Percentiles rank a stretch among this genome's conserved stretches.
phyloP scores from a whole-genome alignment of 345 rosid genomes.

The Eucalyptus decipiens region DNA sequence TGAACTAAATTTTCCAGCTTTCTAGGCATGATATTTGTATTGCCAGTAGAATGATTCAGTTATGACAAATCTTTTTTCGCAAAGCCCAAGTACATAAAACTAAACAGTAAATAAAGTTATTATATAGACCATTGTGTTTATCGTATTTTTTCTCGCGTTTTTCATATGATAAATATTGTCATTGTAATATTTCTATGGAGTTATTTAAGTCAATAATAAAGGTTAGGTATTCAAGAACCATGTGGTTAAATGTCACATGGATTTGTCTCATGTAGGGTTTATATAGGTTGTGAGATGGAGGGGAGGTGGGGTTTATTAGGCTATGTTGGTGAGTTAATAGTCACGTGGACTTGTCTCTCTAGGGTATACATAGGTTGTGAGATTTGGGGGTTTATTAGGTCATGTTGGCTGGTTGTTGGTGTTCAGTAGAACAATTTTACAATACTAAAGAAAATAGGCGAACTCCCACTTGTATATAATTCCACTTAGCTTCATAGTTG shows the following conservation, averaged over 20 bases:
- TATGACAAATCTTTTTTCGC: not conserved
- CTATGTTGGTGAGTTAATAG: not conserved
- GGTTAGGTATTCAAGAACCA: not conserved
- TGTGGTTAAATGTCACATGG: not conserved
- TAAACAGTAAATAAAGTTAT: not conserved
- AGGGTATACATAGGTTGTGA: not conserved
- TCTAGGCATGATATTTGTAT: not conserved
- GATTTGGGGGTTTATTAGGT: not conserved
- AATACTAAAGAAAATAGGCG: not conserved
- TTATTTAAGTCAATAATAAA: not conserved
- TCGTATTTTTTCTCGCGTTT: fast-evolving
- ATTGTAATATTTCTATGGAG: not conserved
- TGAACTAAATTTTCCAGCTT: not conserved
- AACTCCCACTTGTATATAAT: not conserved
- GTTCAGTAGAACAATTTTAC: not conserved
- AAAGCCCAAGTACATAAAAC: not conserved
- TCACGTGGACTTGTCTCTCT: not conserved
- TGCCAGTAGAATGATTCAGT: not conserved
- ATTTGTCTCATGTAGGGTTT: not conserved
- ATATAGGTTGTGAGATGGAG: not conserved
- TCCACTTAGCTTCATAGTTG: not conserved
- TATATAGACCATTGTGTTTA: not conserved
- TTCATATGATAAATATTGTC: too few relatives aligned
- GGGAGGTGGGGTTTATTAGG: not conserved
- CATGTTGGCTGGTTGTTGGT: not conserved